Evolutionary conservation across 345 rosid species (phyloP).

Genomic region (Euphorbia peplus): DNA sequence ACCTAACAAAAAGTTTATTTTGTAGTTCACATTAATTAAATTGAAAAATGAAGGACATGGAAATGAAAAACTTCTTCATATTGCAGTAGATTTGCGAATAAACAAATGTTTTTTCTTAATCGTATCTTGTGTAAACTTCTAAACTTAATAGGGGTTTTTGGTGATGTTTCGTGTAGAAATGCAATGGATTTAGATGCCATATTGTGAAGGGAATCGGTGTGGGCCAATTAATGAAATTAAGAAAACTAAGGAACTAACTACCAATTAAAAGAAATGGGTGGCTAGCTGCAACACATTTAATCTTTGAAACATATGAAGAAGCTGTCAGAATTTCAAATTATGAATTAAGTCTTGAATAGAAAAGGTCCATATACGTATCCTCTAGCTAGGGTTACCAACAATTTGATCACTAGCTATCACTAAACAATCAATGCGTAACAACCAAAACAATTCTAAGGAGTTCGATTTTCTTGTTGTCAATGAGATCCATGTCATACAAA

Average conservation of each 20-base stretch:
- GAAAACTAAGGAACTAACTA: too few species aligned
- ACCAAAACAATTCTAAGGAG: conserved; percentile 36
- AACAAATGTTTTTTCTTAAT: background rate
- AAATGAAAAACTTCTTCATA: background rate
- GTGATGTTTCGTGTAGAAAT: conserved; percentile 4
- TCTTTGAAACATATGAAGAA: background rate
- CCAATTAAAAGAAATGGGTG: background rate
- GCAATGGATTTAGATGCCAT: conserved; percentile 16
- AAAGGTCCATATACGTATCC: background rate
- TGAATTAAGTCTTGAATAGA: too few species aligned
- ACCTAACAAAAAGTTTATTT: too few species aligned
- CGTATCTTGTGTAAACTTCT: background rate
- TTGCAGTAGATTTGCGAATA: background rate
- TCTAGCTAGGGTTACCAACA: conserved; percentile 18
- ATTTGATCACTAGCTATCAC: conserved; percentile 30
- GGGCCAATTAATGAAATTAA: conserved; percentile 5
- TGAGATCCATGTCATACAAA: conserved; percentile 13
- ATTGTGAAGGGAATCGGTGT: conserved; percentile 29
- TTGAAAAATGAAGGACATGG: background rate
- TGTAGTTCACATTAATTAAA: too few species aligned
- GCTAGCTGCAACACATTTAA: background rate
- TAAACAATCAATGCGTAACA: too few species aligned
- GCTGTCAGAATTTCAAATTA: too few species aligned
- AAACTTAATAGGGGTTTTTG: conserved; percentile 11
- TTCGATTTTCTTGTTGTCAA: conserved; percentile 40